Evolutionary conservation across 2,329 filamentous ascomycete species (phyloP).

Genomic region (Onygenales sp.): DNA sequence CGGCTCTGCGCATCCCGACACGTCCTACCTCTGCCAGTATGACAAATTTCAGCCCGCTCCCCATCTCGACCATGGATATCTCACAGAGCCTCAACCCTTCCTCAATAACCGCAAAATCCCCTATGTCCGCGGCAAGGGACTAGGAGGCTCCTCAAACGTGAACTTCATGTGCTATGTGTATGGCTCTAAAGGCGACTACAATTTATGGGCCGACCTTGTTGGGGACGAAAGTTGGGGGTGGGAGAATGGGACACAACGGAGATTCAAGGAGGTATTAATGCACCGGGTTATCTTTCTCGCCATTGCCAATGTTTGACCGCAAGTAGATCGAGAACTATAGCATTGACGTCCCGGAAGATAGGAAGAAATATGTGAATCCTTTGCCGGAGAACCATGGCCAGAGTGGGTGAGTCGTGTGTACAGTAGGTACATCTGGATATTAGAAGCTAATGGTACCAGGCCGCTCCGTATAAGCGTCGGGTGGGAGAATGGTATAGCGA

Average conservation of each 20-base stretch:
- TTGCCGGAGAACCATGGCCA: conserved; percentile 1
- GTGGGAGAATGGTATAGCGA: not conserved
- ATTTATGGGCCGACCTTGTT: conserved; percentile 24
- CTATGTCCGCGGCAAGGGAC: conserved; percentile 19
- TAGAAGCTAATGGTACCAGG: not conserved
- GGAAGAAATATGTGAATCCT: not conserved
- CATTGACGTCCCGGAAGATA: not conserved
- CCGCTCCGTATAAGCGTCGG: not conserved
- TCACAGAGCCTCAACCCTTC: not conserved
- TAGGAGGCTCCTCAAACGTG: conserved; percentile 26
- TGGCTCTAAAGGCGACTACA: conserved; percentile 19
- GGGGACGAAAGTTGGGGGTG: conserved; percentile 20
- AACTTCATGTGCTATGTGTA: conserved; percentile 37
- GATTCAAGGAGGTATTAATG: not conserved
- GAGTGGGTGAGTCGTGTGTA: not conserved
- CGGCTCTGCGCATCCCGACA: not conserved
- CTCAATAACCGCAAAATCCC: not conserved
- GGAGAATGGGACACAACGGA: not conserved
- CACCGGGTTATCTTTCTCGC: too few relatives aligned
- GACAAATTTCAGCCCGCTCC: not conserved
- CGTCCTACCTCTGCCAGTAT: not conserved
- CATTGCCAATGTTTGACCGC: too few relatives aligned
- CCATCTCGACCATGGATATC: not conserved
- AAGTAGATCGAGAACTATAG: conserved; percentile 1
- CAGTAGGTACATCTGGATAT: not conserved